Evolutionary conservation across 768 basidiomycete species (phyloP).

Genomic region (Lentinula aciculospora): DNA sequence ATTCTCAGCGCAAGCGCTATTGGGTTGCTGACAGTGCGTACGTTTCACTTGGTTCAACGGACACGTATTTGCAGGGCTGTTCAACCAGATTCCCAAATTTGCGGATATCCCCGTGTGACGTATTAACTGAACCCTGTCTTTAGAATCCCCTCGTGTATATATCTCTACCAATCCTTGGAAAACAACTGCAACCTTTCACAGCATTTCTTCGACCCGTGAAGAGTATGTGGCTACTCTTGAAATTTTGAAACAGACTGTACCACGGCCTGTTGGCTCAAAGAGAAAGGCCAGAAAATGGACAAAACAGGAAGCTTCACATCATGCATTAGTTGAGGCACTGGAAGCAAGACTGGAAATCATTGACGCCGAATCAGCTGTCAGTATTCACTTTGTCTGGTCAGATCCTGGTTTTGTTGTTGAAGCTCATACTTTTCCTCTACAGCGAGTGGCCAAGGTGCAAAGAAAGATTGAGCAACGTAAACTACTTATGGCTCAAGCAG

Average conservation of each 20-base stretch:
- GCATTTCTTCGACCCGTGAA: constrained; percentile 63
- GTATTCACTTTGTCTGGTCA: constrained; percentile 22
- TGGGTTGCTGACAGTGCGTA: constrained; percentile 90
- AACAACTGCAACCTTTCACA: constrained; percentile 70
- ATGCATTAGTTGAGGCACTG: constrained; percentile 53
- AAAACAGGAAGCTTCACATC: constrained; percentile 57
- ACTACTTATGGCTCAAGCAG: constrained; percentile 64
- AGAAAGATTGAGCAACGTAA: constrained; percentile 67
- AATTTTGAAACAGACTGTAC: constrained; percentile 47
- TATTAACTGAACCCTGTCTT: constrained; percentile 20
- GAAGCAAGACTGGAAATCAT: constrained; percentile 61
- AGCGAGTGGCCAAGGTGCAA: constrained; percentile 70
- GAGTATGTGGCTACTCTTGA: constrained; percentile 68
- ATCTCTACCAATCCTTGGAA: constrained; percentile 90
- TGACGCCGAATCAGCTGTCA: constrained; percentile 67
- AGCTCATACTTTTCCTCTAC: constrained; percentile 13
- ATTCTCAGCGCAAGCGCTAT: constrained; percentile 69
- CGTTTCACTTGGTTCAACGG: constrained; percentile 27
- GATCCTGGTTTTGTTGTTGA: neutral
- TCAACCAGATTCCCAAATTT: neutral
- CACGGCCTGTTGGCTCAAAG: constrained; percentile 37
- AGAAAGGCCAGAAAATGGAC: constrained; percentile 39
- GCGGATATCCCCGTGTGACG: constrained; percentile 15
- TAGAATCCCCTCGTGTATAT: constrained; percentile 84
- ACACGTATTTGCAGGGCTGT: constrained; percentile 51